Percentiles rank a stretch among this genome's conserved stretches.
Conservation (phyloP, 352 stramenopile genomes). For the Aphanomyces invadans region DNA sequence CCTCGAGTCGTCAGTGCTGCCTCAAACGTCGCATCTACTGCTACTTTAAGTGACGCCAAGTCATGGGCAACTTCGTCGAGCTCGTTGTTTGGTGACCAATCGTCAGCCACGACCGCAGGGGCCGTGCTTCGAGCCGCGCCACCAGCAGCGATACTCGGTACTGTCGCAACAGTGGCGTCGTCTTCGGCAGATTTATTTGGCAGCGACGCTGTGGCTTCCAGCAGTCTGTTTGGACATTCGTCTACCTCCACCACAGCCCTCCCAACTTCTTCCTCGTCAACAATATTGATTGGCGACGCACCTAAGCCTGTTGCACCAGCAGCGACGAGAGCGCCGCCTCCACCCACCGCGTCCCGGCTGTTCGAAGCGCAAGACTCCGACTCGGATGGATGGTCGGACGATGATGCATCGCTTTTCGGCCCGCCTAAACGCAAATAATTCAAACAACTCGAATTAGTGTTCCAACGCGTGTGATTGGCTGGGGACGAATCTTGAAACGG, state of each 20-base stretch:
- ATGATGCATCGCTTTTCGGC: constrained; percentile 21
- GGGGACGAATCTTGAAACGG: neutral
- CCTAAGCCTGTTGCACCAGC: neutral
- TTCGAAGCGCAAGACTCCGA: constrained; percentile 22
- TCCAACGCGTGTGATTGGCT: neutral
- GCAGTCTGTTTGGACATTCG: neutral
- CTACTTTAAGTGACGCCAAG: neutral
- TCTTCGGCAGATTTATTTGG: neutral
- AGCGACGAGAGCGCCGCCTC: neutral
- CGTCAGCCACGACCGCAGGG: neutral
- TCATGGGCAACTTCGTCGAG: neutral
- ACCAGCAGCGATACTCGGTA: neutral
- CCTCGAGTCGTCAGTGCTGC: neutral
- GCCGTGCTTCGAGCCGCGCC: constrained; percentile 2
- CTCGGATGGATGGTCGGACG: constrained; percentile 22
- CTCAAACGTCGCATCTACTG: neutral
- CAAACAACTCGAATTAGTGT: too few relatives aligned
- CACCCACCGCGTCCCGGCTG: constrained; percentile 16
- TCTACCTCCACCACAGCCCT: neutral
- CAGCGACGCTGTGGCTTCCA: neutral
- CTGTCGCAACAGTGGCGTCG: neutral
- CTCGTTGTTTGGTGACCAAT: constrained; percentile 14
- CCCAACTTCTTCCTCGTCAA: neutral
- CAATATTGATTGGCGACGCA: neutral
- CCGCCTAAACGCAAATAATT: constrained; percentile 23